These are phyloP conservation scores for Oryza punctata DNA, from an alignment of 176 grass and related monocot genomes.

Conservation along the genomic window DNA sequence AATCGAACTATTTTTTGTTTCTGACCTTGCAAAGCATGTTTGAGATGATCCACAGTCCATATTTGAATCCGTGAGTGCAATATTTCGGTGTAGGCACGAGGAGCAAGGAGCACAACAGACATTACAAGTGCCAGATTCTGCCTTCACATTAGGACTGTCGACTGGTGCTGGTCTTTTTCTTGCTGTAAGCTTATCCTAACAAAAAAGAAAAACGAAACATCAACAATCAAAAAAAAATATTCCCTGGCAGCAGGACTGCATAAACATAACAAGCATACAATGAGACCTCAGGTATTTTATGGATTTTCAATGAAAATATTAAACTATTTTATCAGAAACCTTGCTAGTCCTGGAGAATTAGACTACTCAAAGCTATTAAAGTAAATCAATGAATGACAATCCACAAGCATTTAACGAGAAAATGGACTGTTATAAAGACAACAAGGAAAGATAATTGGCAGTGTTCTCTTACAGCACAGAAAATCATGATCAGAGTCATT, in stretches of 20 bases:
- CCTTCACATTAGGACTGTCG: constrained; percentile 29
- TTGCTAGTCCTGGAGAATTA: constrained; percentile 2
- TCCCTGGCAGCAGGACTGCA: background rate
- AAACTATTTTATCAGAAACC: constrained; percentile 3
- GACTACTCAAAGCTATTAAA: background rate
- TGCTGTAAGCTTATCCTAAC: constrained; percentile 40
- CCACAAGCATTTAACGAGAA: constrained; percentile 16
- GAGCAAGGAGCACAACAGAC: constrained; percentile 77
- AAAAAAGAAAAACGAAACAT: constrained; percentile 22
- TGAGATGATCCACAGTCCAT: constrained; percentile 64
- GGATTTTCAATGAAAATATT: background rate
- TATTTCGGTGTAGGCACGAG: constrained; percentile 64
- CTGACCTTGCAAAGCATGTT: constrained; percentile 51
- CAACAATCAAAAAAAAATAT: constrained; percentile 10
- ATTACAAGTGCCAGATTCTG: constrained; percentile 77
- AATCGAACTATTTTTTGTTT: constrained; percentile 50
- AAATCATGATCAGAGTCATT: constrained; percentile 18
- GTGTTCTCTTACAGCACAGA: background rate
- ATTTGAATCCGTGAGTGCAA: constrained; percentile 42
- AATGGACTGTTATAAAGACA: background rate
- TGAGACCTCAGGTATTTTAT: constrained; percentile 6
- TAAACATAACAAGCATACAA: background rate
- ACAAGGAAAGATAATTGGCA: background rate
- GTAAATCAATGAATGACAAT: background rate
- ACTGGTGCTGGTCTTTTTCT: constrained; percentile 44